A percentile compares a stretch with the other conserved stretches of the same genome.
Evolutionary conservation across 2,329 filamentous ascomycete genomes (phyloP).

Genomic region (Sporothrix euskadiensis): DNA sequence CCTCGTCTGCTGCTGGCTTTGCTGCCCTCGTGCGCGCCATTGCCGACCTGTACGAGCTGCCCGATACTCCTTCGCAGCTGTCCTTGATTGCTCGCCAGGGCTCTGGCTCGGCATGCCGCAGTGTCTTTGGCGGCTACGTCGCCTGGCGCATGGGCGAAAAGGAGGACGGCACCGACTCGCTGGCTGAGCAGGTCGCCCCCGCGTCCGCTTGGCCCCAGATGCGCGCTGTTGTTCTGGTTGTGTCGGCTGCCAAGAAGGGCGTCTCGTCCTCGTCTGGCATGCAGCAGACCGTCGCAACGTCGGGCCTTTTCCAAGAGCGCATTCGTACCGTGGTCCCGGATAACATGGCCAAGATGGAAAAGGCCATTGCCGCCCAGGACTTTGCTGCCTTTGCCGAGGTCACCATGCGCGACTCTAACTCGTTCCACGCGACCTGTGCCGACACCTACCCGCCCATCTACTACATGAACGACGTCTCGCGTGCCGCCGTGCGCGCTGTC

Average conservation of each 20-base stretch:
- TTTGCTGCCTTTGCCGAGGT: slow-evolving; percentile 85
- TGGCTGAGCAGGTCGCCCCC: slow-evolving; percentile 84
- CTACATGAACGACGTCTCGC: slow-evolving; percentile 93
- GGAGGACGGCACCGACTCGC: slow-evolving; percentile 79
- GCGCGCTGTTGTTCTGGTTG: slow-evolving; percentile 88
- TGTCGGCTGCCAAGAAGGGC: slow-evolving; percentile 91
- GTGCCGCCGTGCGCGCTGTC: slow-evolving; percentile 82
- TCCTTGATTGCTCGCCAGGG: slow-evolving; percentile 89
- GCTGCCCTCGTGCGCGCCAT: slow-evolving; percentile 78
- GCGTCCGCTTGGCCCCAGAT: slow-evolving; percentile 93
- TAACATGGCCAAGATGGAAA: slow-evolving; percentile 37
- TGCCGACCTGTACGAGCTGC: slow-evolving; percentile 86
- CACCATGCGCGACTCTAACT: slow-evolving; percentile 96
- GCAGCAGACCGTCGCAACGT: slow-evolving; percentile 94
- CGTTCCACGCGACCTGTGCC: slow-evolving; percentile 91
- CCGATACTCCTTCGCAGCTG: slow-evolving; percentile 76
- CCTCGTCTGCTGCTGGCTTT: slow-evolving; percentile 69
- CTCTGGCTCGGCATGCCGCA: slow-evolving; percentile 90
- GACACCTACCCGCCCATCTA: slow-evolving; percentile 98
- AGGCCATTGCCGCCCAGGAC: slow-evolving; percentile 55
- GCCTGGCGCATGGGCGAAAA: slow-evolving; percentile 82
- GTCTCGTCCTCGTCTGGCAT: slow-evolving; percentile 91
- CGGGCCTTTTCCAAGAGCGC: slow-evolving; percentile 78
- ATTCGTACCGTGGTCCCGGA: slow-evolving; percentile 67
- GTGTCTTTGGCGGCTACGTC: slow-evolving; percentile 91